These are phyloP conservation scores for Chlorella sp. DNA, from an alignment of 139 green algal species.

Conservation along the genomic window DNA sequence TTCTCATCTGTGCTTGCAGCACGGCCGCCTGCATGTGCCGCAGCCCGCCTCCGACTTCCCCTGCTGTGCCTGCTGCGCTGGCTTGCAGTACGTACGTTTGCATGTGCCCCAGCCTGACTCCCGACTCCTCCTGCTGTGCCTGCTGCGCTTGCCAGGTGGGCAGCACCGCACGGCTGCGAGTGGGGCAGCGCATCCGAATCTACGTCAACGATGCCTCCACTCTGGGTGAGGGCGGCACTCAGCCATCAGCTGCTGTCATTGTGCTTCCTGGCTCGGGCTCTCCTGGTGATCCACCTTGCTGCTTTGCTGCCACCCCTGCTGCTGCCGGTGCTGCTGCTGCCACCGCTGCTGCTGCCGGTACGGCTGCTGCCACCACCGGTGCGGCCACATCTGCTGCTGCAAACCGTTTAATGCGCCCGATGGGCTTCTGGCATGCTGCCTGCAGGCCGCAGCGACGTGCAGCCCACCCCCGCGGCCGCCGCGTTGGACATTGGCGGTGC, in stretches of 20 bases:
- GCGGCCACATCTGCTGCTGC: background rate
- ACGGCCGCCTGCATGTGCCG: background rate
- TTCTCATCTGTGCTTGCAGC: background rate
- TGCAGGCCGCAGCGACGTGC: background rate
- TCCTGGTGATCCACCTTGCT: too few relatives aligned
- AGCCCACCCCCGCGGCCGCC: background rate
- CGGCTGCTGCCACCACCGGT: background rate
- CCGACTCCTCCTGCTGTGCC: background rate
- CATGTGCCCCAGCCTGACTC: too few relatives aligned
- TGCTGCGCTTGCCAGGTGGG: background rate
- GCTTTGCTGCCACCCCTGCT: too few relatives aligned
- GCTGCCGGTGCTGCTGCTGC: background rate
- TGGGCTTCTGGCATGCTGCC: background rate
- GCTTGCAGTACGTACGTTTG: too few relatives aligned
- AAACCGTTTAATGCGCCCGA: background rate
- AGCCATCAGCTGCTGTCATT: background rate
- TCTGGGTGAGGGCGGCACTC: background rate
- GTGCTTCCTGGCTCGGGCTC: too few relatives aligned
- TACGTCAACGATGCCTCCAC: constrained; percentile 8
- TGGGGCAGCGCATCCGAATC: constrained; percentile 1
- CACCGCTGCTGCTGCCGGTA: too few relatives aligned
- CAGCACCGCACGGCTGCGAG: background rate
- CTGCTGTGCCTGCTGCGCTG: background rate
- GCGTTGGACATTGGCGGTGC: background rate
- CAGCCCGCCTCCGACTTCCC: too few relatives aligned